phyloP scores from a whole-genome alignment of 441 rosid genomes.

The Bocquillonia castaneifolia region DNA sequence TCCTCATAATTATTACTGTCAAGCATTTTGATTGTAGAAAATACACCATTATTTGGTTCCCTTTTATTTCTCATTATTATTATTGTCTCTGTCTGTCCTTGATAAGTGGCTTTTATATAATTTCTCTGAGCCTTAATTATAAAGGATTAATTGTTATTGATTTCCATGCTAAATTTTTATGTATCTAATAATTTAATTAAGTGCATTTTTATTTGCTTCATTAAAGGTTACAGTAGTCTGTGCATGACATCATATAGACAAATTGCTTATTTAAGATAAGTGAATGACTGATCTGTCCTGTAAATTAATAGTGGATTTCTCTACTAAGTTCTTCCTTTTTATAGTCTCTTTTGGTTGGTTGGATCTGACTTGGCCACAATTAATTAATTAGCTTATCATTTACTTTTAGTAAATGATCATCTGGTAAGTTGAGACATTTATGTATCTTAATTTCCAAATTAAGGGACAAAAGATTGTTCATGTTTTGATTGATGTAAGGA shows the following conservation, averaged over 20 bases:
- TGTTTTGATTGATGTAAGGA: conserved; percentile 19
- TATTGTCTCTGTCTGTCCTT: conserved; percentile 15
- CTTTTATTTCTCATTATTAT: not conserved
- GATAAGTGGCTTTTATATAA: not conserved
- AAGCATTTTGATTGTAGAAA: conserved; percentile 14
- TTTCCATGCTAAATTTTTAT: conserved; percentile 2
- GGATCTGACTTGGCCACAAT: conserved; percentile 26
- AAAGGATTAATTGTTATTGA: not conserved
- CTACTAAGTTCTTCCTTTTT: too few relatives aligned
- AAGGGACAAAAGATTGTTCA: conserved; percentile 16
- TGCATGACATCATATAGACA: conserved; percentile 1
- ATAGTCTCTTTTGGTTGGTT: not conserved
- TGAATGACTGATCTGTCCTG: conserved; percentile 8
- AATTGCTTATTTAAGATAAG: conserved; percentile 5
- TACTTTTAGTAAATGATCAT: not conserved
- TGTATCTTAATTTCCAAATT: conserved; percentile 7
- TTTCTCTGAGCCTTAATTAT: conserved; percentile 1
- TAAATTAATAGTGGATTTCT: not conserved
- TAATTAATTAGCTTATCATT: conserved; percentile 11
- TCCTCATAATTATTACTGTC: not conserved
- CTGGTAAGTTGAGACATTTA: not conserved
- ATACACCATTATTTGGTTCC: not conserved
- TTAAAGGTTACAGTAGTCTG: not conserved
- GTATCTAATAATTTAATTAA: not conserved
- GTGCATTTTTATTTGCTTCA: not conserved